Base-by-base conservation (phyloP, 1,284 basidiomycete species). In the Coniophora puteana region DNA sequence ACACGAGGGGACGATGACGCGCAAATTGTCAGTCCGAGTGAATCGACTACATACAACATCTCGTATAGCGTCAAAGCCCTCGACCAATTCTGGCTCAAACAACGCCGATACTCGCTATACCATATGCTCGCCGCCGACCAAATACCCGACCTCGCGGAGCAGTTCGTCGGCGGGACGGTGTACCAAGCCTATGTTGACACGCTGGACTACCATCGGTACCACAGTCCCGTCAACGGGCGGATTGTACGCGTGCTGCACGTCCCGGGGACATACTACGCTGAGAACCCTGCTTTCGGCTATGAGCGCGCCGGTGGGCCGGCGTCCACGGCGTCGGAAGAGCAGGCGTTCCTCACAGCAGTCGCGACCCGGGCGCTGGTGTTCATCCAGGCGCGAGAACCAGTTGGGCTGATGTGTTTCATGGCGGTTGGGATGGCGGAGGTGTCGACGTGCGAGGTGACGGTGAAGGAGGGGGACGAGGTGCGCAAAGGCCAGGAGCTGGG, bases 371-470 rank as follows among this genome's bases (percentile, higher is more conserved):
- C 59, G 2, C 51, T 79, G 33, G 66, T 80, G 41, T 74, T 69
- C 50, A 78, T 81, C 55, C 50, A 73, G 38, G 59, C 72, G 7
- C 63, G 69, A 17, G 68, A 74, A 45, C 61, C 66, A 0, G 69
- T 78, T 32, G 76, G 76, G 0, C 47, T 74, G 43, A 63, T 75
- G 54, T 67, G 65, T 35, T 72, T 79, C 51, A 61, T 78, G 8
- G 71, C 56, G 0, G 63, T 80, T 18, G 77, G 78, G 0, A 77
- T 81, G 75, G 64, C 60, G 0, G 76, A 80, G 52, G 72, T 78
- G 1, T 77, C 76, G 7, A 73, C 72, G 5, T 72, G 69, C 40
- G 62, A 71, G 14, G 28, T 56, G 1, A 55, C 52, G 1, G 67
- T 67, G 1, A 32, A 46, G 23, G 43, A 29, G 3, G 60, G 59